phyloP scores from a whole-genome alignment of 371 early-diverging fungal species.

The Blakeslea trispora region DNA sequence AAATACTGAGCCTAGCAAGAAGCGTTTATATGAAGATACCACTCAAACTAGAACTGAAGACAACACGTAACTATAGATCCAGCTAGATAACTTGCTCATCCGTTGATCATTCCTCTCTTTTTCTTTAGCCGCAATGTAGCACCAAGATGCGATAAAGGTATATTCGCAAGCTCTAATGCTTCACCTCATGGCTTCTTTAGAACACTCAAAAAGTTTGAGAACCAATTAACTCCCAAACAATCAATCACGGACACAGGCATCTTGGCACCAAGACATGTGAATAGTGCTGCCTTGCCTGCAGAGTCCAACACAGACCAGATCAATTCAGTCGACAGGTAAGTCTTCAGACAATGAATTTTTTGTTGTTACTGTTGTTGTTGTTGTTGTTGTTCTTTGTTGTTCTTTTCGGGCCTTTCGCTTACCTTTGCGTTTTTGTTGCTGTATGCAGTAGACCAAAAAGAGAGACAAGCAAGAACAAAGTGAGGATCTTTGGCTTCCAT shows the following conservation, averaged over 20 bases:
- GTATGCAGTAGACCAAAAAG: not conserved
- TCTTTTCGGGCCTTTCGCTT: not conserved
- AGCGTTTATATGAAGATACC: too few species aligned
- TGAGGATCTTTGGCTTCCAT: constrained; percentile 43
- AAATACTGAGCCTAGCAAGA: too few species aligned
- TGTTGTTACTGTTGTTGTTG: too few species aligned
- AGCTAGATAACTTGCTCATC: too few species aligned
- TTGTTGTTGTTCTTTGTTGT: not conserved
- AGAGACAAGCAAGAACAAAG: constrained; percentile 1
- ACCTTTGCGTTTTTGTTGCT: too few species aligned
- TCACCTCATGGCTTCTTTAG: constrained; percentile 9
- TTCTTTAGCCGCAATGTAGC: constrained; percentile 6
- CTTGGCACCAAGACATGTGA: not conserved
- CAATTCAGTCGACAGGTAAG: too few species aligned
- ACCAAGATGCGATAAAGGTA: constrained; percentile 5
- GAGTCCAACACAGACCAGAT: too few species aligned
- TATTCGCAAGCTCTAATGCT: constrained; percentile 4
- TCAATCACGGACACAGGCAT: not conserved
- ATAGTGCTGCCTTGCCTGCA: not conserved
- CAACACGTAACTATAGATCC: too few species aligned
- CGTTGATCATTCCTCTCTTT: too few species aligned
- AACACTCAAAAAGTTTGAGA: not conserved
- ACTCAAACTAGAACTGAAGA: too few species aligned
- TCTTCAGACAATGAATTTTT: too few species aligned
- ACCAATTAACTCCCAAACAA: not conserved